These are phyloP conservation scores for Diplosphaera chodatii DNA, from an alignment of 139 green algal species.

Conservation along the genomic window DNA sequence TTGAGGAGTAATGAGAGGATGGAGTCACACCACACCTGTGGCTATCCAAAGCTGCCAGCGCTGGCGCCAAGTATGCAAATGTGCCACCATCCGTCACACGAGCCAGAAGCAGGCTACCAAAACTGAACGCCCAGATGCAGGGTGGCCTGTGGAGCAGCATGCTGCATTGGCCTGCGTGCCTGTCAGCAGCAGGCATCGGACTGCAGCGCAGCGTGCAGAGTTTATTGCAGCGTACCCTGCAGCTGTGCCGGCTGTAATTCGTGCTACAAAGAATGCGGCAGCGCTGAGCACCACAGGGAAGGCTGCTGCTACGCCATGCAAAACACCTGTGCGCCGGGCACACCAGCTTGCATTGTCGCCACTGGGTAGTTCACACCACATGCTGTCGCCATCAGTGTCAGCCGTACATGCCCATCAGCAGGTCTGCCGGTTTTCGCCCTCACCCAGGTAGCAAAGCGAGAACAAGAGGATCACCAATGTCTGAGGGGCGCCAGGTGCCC, in stretches of 20 bases:
- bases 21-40: not conserved
- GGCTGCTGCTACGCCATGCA: not conserved
- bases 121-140: slow-evolving; percentile 45
- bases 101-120: slow-evolving; percentile 37
- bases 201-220: too few relatives aligned
- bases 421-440: too few relatives aligned
- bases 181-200: too few relatives aligned
- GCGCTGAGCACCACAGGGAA: not conserved
- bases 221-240: not conserved
- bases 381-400: too few relatives aligned
- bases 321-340: not conserved
- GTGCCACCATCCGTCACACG: slow-evolving; percentile 39
- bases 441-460: not conserved
- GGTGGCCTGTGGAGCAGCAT: slow-evolving; percentile 35
- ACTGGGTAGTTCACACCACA: too few relatives aligned
- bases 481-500: not conserved
- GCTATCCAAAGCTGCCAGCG: not conserved
- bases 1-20: too few relatives aligned
- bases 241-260: not conserved
- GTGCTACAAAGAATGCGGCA: not conserved
- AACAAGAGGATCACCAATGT: not conserved
- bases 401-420: too few relatives aligned
- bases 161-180: too few relatives aligned
- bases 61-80: slow-evolving; percentile 5
- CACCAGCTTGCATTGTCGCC: too few relatives aligned